Percentiles rank a stretch among this genome's conserved stretches.
These are phyloP conservation scores for Elongisporangium anandrum DNA, from an alignment of 352 stramenopile species.

Conservation along the genomic window DNA sequence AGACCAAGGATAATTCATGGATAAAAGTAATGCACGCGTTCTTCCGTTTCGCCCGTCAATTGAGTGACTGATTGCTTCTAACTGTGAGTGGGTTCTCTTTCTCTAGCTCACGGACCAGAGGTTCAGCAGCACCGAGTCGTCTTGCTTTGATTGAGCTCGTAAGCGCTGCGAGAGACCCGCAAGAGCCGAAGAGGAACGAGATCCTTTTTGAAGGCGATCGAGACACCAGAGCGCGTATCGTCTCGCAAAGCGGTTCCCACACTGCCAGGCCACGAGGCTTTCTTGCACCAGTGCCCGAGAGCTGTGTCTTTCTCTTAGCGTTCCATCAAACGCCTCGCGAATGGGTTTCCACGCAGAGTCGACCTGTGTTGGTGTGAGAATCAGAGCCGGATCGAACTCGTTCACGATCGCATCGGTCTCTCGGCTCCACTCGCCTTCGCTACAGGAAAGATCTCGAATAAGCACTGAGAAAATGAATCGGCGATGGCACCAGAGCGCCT, in stretches of 20 bases:
- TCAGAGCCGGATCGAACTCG: slow-evolving; percentile 8
- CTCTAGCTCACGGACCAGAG: neutral
- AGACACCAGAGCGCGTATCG: slow-evolving; percentile 55
- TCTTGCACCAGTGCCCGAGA: slow-evolving; percentile 25
- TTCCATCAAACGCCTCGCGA: neutral
- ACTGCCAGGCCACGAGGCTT: slow-evolving; percentile 36
- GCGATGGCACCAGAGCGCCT: slow-evolving; percentile 79
- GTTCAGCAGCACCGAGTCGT: neutral
- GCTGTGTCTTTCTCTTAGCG: slow-evolving; percentile 5
- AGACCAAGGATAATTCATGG: neutral
- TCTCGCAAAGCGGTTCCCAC: slow-evolving; percentile 30
- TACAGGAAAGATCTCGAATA: slow-evolving; percentile 8
- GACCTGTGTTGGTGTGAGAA: neutral
- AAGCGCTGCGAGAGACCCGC: neutral
- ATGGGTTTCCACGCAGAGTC: neutral
- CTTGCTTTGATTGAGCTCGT: neutral
- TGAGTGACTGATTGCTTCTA: too few species aligned
- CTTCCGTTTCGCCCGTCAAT: too few species aligned
- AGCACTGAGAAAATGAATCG: slow-evolving; percentile 57
- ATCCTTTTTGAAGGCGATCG: neutral
- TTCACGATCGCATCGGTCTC: slow-evolving; percentile 1
- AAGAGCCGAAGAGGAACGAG: neutral
- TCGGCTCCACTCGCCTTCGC: neutral
- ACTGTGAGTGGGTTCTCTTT: too few species aligned
- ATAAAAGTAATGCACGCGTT: neutral